These are phyloP conservation scores for Daldinia sp. DNA, from an alignment of 2,329 filamentous ascomycete genomes.

Conservation along the genomic window DNA sequence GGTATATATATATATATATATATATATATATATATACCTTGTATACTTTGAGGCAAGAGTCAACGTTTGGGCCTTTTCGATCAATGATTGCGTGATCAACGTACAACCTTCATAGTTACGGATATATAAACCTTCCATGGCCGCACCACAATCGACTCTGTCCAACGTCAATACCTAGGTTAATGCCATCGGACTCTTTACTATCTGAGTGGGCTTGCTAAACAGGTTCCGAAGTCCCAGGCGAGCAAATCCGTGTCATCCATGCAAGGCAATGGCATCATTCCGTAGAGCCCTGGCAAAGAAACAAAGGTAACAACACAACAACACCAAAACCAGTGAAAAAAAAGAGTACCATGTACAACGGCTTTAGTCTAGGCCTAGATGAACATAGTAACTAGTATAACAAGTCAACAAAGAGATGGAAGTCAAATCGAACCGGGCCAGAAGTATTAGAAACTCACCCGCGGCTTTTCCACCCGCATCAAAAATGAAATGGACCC, in stretches of 20 bases:
- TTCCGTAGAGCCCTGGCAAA: not conserved
- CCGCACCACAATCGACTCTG: not conserved
- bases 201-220: not conserved
- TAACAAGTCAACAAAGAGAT: not conserved
- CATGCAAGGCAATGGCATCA: conserved; percentile 17
- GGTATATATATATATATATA: too few relatives aligned
- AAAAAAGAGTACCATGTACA: conserved; percentile 12
- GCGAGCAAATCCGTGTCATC: conserved; percentile 2
- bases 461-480: conserved; percentile 29
- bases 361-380: not conserved
- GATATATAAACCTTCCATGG: not conserved
- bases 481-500: conserved; percentile 17
- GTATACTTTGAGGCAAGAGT: not conserved
- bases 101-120: not conserved
- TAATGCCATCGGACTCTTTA: not conserved
- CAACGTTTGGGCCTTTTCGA: not conserved
- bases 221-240: not conserved
- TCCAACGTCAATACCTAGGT: not conserved
- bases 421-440: conserved; percentile 15
- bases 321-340: not conserved
- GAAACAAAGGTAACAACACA: not conserved
- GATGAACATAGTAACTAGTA: conserved; percentile 1
- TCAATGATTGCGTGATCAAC: not conserved
- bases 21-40: not conserved
- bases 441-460: conserved; percentile 33